Evolutionary conservation across 768 basidiomycete species (phyloP).

Genomic region (Rhodotorula babjevae): DNA sequence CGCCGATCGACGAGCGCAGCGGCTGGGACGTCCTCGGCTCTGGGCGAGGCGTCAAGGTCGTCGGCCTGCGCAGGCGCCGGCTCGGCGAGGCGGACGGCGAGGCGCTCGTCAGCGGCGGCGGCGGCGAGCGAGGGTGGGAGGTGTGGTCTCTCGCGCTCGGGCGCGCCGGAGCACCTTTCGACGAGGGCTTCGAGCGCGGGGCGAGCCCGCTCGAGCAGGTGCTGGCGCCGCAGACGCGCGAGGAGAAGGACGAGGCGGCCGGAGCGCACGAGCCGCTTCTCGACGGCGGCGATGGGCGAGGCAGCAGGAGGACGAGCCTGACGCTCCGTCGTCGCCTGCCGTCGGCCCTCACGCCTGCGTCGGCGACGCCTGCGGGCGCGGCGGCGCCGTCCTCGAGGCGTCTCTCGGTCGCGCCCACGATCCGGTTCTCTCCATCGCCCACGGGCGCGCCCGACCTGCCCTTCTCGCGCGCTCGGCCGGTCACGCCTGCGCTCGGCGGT

Average conservation of each 20-base stretch:
- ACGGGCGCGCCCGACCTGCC: conserved; percentile 5
- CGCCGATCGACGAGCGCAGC: conserved; percentile 59
- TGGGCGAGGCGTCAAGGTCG: conserved; percentile 41
- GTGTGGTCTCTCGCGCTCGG: conserved; percentile 22
- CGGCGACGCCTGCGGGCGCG: too few relatives aligned
- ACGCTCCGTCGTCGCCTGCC: too few relatives aligned
- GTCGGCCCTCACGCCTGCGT: too few relatives aligned
- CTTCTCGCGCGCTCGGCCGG: conserved; percentile 27
- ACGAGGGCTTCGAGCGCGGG: conserved; percentile 5
- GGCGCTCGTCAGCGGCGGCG: too few relatives aligned
- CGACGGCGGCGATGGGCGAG: background rate
- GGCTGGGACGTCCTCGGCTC: conserved; percentile 62
- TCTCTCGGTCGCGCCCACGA: background rate
- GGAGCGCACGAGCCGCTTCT: too few relatives aligned
- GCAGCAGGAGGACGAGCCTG: too few relatives aligned
- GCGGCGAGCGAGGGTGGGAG: conserved; percentile 12
- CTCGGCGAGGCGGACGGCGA: background rate
- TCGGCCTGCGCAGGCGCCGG: conserved; percentile 62
- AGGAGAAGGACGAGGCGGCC: too few relatives aligned
- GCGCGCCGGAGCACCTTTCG: background rate
- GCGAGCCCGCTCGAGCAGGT: conserved; percentile 6
- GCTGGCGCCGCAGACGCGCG: background rate
- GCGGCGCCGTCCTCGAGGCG: background rate
- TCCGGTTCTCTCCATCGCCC: background rate
- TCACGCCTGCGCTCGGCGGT: conserved; percentile 1